These are phyloP conservation scores for Didymosphaeria variabile DNA, from an alignment of 2,329 filamentous ascomycete genomes.

Conservation along the genomic window DNA sequence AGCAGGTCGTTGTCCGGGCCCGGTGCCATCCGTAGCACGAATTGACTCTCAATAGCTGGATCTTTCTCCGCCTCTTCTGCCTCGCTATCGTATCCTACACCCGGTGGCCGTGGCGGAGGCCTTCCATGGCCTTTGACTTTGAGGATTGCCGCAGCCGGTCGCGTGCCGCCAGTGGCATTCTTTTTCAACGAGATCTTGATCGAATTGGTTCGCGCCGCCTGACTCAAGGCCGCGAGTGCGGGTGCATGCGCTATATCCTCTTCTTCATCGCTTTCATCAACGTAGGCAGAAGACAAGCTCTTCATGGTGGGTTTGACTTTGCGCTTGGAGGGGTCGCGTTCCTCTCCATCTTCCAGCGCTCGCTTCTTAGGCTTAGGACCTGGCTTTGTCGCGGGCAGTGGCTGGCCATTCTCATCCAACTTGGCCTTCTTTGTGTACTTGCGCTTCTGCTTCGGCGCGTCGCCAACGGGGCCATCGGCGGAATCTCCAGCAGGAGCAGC, in stretches of 20 bases:
- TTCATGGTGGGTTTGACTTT: slow-evolving; percentile 47
- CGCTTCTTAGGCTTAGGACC: slow-evolving; percentile 44
- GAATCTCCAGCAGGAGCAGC: slow-evolving; percentile 33
- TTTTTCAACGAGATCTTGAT: slow-evolving; percentile 46
- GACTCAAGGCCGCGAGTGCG: slow-evolving; percentile 11
- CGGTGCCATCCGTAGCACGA: slow-evolving; percentile 87
- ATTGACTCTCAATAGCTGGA: slow-evolving; percentile 87
- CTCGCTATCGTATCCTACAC: slow-evolving; percentile 96
- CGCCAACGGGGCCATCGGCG: slow-evolving; percentile 27
- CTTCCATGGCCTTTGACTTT: slow-evolving; percentile 48
- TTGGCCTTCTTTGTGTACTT: slow-evolving; percentile 55
- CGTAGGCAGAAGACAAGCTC: slow-evolving; percentile 33
- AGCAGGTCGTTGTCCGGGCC: slow-evolving; percentile 88
- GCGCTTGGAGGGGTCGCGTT: slow-evolving; percentile 43
- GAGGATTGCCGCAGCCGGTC: slow-evolving; percentile 37
- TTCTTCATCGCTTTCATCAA: slow-evolving; percentile 36
- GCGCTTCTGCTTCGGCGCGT: slow-evolving; percentile 52
- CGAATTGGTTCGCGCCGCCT: slow-evolving; percentile 33
- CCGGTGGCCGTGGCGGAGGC: slow-evolving; percentile 64
- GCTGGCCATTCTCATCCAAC: slow-evolving; percentile 40
- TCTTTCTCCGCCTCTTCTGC: slow-evolving; percentile 89
- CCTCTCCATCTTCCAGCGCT: slow-evolving; percentile 47
- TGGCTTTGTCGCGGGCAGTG: slow-evolving; percentile 35
- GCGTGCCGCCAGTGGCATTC: slow-evolving; percentile 29
- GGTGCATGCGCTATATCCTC: slow-evolving; percentile 28